Base-by-base conservation (phyloP, 2,329 filamentous ascomycete genomes). In the Fusarium pilosicola region DNA sequence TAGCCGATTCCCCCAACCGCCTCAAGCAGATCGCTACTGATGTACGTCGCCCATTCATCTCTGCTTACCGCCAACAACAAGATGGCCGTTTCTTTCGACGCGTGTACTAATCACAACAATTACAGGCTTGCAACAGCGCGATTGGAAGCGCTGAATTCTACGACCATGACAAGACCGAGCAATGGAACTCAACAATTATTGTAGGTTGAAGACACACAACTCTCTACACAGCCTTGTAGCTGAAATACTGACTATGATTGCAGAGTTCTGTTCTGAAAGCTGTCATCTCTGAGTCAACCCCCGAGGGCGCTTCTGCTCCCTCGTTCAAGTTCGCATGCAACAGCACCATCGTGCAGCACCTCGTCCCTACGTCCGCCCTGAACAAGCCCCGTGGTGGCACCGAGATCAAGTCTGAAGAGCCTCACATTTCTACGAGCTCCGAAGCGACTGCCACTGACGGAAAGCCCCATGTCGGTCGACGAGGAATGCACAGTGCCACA, bases 301-400 rank as follows among this genome's bases (percentile, higher is more conserved):
- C 89, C 24, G 81, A 87, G 54, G 84, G 87, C 70, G 85, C 86
- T 69, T 84, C 86, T 34, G 85, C 89, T 32, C 92, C 93, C 10
- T 83, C 86, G 22, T 97, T 92, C 90, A 98, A 98, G 85, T 98
- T 96, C 85, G 94, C 95, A 77, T 95, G 97, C 85, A 98, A 97
- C 88, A 97, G 94, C 87, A 98, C 96, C 75, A 98, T 98, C 81
- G 97, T 98, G 77, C 96, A 99, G 86, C 96, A 98, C 86, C 87
- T 96, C 39, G 90, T 92, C 26, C 89, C 92, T 62, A 92, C 90
- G 18, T 89, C 90, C 36, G 85, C 89, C 63, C 85, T 91, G 57
- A 92, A 90, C 84, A 90, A 90, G 83, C 81, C 89, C 70, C 86
- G 86, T 75, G 81, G 82, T 65, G 85, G 88, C 71, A 86, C 84